These are phyloP conservation scores for Astrephomene gubernaculifera DNA, from an alignment of 139 green algal species.

Conservation along the genomic window DNA sequence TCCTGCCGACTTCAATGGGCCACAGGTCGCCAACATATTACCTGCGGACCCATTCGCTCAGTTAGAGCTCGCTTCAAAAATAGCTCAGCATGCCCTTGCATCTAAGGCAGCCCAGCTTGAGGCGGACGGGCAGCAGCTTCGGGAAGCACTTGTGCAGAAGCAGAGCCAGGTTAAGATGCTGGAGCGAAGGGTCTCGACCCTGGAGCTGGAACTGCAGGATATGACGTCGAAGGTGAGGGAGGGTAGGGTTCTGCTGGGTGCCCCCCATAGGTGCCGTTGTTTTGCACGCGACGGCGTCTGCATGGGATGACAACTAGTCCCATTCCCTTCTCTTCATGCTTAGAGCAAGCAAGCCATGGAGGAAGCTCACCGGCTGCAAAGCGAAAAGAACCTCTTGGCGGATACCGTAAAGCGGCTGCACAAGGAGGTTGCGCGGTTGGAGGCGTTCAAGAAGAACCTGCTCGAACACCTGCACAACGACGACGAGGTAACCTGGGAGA, in stretches of 20 bases:
- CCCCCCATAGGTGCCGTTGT: too few relatives aligned
- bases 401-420: slow-evolving; percentile 85
- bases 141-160: slow-evolving; percentile 57
- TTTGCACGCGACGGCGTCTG: neutral
- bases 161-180: slow-evolving; percentile 60
- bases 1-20: neutral
- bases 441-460: slow-evolving; percentile 84
- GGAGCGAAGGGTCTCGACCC: slow-evolving; percentile 52
- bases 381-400: slow-evolving; percentile 79
- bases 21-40: slow-evolving; percentile 54
- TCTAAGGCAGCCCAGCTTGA: slow-evolving; percentile 63
- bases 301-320: neutral
- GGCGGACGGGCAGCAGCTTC: slow-evolving; percentile 62
- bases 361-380: slow-evolving; percentile 68
- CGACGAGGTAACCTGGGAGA: slow-evolving; percentile 57
- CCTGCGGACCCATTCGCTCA: slow-evolving; percentile 51
- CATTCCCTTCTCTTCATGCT: neutral
- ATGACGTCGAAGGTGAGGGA: slow-evolving; percentile 56
- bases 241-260: neutral
- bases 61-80: slow-evolving; percentile 59
- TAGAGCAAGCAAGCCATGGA: slow-evolving; percentile 65
- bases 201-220: slow-evolving; percentile 67
- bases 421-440: slow-evolving; percentile 79
- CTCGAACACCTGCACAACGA: slow-evolving; percentile 80
- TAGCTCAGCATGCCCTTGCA: slow-evolving; percentile 52